phyloP scores from a whole-genome alignment of 805 yeast species.

The Ogataea populi-albae region DNA sequence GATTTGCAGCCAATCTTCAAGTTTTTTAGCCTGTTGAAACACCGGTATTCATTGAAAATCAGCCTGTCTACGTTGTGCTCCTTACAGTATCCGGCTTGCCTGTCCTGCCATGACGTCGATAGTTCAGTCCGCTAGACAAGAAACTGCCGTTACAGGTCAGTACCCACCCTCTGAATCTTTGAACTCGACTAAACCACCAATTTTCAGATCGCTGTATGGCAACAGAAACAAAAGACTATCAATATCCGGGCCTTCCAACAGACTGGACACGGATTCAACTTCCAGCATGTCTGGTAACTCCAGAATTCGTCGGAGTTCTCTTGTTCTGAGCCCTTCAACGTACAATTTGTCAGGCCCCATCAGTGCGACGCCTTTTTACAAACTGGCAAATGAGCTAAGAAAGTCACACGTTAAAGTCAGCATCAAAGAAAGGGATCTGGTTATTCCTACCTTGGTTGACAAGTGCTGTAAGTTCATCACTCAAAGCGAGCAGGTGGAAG shows the following conservation, averaged over 20 bases:
- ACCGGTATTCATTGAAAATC: too few species aligned
- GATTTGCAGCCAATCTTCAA: too few species aligned
- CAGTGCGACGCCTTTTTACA: slow-evolving; percentile 9
- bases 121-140: too few species aligned
- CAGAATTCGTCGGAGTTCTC: slow-evolving; percentile 3
- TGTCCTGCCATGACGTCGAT: neutral
- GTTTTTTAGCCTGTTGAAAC: too few species aligned
- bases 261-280: slow-evolving; percentile 7
- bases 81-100: too few species aligned
- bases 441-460: slow-evolving; percentile 30
- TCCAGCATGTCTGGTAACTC: slow-evolving; percentile 3
- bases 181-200: slow-evolving; percentile 17
- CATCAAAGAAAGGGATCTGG: slow-evolving; percentile 14
- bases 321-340: slow-evolving; percentile 3
- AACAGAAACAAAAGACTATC: slow-evolving; percentile 13
- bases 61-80: too few species aligned
- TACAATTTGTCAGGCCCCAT: slow-evolving; percentile 9
- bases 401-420: slow-evolving; percentile 13
- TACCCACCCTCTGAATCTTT: too few species aligned
- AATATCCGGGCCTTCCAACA: slow-evolving; percentile 14
- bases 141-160: too few species aligned
- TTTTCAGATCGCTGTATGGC: slow-evolving; percentile 19
- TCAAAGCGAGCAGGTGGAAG: slow-evolving; percentile 28
- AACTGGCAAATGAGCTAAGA: slow-evolving; percentile 24
- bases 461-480: slow-evolving; percentile 32